A percentile compares a stretch with the other conserved stretches of the same genome.
Evolutionary conservation across 352 stramenopile genomes (phyloP).

Genomic region (Saprolegnia diclina): DNA sequence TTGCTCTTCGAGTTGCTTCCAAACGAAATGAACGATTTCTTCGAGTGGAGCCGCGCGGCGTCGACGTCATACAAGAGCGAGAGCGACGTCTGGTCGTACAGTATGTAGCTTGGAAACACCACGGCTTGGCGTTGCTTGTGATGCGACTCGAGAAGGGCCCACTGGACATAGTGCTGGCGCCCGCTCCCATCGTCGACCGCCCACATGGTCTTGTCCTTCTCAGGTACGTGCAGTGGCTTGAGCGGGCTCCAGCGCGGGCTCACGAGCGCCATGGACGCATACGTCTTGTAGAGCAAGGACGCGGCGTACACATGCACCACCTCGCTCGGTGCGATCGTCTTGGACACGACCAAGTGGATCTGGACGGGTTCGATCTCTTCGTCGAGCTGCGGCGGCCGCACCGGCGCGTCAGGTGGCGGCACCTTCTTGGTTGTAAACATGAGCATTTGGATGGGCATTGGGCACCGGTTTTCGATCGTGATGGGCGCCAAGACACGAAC

Average conservation of each 20-base stretch:
- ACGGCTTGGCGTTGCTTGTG: neutral
- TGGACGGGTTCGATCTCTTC: conserved; percentile 51
- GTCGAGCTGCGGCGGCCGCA: neutral
- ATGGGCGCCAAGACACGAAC: conserved; percentile 58
- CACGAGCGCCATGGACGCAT: conserved; percentile 69
- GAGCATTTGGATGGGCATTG: conserved; percentile 54
- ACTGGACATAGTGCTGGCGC: conserved; percentile 1
- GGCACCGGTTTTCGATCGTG: conserved; percentile 75
- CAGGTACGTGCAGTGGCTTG: neutral
- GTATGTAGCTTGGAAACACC: conserved; percentile 9
- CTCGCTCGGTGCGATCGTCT: conserved; percentile 44
- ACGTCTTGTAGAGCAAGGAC: conserved; percentile 69
- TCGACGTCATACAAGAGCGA: conserved; percentile 16
- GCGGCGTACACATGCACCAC: conserved; percentile 57
- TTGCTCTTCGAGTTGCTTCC: neutral
- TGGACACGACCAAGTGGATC: conserved; percentile 63
- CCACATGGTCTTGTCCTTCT: conserved; percentile 6
- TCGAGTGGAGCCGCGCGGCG: neutral
- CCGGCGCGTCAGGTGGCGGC: conserved; percentile 11
- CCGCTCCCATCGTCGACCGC: neutral
- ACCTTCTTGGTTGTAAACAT: conserved; percentile 81
- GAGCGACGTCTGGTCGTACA: conserved; percentile 12
- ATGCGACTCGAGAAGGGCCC: neutral
- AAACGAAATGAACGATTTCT: conserved; percentile 21
- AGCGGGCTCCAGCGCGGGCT: conserved; percentile 64